phyloP scores from a whole-genome alignment of 768 basidiomycete species.

The Ramaria rubella region DNA sequence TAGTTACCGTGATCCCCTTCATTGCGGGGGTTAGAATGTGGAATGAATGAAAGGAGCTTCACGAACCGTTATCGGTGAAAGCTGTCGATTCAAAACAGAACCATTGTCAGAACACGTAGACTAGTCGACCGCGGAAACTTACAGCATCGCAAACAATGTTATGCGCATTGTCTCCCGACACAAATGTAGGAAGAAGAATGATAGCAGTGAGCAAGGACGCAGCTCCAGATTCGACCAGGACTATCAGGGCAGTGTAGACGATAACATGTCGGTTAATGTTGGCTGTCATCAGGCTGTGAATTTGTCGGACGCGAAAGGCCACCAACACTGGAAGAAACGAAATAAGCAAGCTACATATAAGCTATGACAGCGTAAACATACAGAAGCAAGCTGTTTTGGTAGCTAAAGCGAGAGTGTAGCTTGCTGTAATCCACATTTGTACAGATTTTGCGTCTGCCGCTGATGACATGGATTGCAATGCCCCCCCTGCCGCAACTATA shows the following conservation, averaged over 20 bases:
- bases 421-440: slow-evolving; percentile 3
- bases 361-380: background rate
- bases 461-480: background rate
- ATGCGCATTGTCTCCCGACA: background rate
- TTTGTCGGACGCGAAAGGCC: slow-evolving; percentile 7
- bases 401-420: background rate
- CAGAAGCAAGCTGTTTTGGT: slow-evolving; percentile 6
- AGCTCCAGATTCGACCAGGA: slow-evolving; percentile 8
- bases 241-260: slow-evolving; percentile 3
- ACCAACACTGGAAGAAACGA: background rate
- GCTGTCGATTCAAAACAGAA: background rate
- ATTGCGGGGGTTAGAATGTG: too few species aligned
- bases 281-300: slow-evolving; percentile 1
- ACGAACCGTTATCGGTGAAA: slow-evolving; percentile 5
- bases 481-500: background rate
- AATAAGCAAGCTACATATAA: background rate
- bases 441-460: background rate
- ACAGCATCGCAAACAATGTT: slow-evolving; percentile 8
- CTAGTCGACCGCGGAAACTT: background rate
- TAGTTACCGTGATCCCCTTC: slow-evolving; percentile 1
- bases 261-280: slow-evolving; percentile 6
- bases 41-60: background rate
- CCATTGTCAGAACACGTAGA: background rate
- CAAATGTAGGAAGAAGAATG: slow-evolving; percentile 5
- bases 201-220: background rate